These are phyloP conservation scores for Orbilia blumenaviensis DNA, from an alignment of 2,329 filamentous ascomycete species.

Conservation along the genomic window DNA sequence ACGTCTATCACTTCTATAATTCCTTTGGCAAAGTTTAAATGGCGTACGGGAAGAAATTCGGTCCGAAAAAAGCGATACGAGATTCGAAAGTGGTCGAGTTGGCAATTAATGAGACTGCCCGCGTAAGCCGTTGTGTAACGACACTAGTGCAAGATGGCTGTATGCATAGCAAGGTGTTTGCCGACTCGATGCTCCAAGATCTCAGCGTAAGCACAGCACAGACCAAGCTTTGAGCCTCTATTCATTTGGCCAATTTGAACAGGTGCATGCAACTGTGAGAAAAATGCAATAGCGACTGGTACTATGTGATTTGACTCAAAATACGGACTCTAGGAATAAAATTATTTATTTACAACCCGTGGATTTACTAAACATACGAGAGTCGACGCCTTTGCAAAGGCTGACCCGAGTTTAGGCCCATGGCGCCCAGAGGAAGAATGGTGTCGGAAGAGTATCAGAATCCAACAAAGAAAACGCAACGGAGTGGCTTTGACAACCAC, in stretches of 20 bases:
- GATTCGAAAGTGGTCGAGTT: neutral
- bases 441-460: neutral
- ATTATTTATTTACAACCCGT: no score
- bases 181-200: no score
- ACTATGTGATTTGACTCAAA: no score
- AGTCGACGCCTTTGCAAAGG: no score
- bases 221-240: no score
- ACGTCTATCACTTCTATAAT: neutral
- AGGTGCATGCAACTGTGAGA: no score
- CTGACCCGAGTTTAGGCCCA: neutral
- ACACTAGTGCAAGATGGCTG: neutral
- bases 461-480: slow-evolving; percentile 39
- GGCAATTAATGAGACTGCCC: neutral
- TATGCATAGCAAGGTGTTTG: no score
- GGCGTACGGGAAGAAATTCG: neutral
- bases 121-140: neutral
- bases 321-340: no score
- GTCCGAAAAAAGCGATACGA: neutral
- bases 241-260: no score
- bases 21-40: neutral
- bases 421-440: neutral
- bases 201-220: no score
- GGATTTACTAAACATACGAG: no score
- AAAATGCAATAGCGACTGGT: no score
- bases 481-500: slow-evolving; percentile 25